Conservation (phyloP, 805 yeast species). For the Saturnispora dispora region DNA sequence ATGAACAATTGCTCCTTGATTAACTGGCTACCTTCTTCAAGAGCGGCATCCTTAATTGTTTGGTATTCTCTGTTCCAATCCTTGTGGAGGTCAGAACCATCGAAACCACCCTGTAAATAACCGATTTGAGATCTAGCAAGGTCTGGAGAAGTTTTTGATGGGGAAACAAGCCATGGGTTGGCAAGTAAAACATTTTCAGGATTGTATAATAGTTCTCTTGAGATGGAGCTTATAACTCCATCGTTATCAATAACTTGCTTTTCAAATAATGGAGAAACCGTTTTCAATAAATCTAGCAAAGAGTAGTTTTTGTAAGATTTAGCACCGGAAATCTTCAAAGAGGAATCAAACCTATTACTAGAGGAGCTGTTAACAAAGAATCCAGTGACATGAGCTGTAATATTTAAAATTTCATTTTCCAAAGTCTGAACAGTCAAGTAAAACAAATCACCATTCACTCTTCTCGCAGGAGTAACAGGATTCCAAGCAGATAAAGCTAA, state of each 20-base stretch:
- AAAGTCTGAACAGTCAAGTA: slow-evolving; percentile 69
- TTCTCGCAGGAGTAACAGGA: slow-evolving; percentile 64
- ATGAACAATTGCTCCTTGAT: slow-evolving; percentile 67
- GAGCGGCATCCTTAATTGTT: slow-evolving; percentile 64
- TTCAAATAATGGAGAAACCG: slow-evolving; percentile 56
- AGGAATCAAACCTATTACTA: slow-evolving; percentile 60
- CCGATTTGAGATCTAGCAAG: slow-evolving; percentile 50
- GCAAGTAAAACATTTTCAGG: slow-evolving; percentile 55
- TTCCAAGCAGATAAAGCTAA: slow-evolving; percentile 69
- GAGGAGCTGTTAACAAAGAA: slow-evolving; percentile 70
- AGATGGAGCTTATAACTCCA: slow-evolving; percentile 32
- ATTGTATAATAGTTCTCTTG: slow-evolving; percentile 48
- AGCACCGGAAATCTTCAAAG: slow-evolving; percentile 29
- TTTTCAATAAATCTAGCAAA: slow-evolving; percentile 49
- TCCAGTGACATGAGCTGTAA: slow-evolving; percentile 74
- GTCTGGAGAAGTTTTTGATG: slow-evolving; percentile 35
- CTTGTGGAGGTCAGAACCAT: slow-evolving; percentile 47
- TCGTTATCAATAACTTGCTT: slow-evolving; percentile 46
- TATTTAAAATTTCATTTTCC: slow-evolving; percentile 70
- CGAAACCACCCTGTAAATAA: slow-evolving; percentile 45
- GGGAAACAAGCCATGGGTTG: slow-evolving; percentile 68
- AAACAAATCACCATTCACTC: slow-evolving; percentile 64
- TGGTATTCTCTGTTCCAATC: slow-evolving; percentile 94
- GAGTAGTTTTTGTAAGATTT: slow-evolving; percentile 29
- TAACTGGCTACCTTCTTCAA: slow-evolving; percentile 44